phyloP scores from a whole-genome alignment of 352 stramenopile genomes.

The Globisporangium echinulatum region DNA sequence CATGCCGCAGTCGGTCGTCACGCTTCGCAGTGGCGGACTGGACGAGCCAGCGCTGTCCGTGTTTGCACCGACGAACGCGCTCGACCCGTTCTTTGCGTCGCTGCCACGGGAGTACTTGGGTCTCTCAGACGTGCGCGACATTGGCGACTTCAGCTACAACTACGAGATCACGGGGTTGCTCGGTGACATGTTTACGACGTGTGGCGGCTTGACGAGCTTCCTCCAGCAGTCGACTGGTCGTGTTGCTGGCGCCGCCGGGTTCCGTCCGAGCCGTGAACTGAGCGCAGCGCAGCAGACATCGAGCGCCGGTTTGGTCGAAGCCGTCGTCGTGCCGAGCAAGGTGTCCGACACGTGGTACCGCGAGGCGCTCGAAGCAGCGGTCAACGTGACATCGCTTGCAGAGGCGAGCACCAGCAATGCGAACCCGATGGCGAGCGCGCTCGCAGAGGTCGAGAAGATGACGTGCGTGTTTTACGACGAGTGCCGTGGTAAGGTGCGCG shows the following conservation, averaged over 20 bases:
- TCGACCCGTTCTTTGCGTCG: constrained; percentile 47
- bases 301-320: constrained; percentile 38
- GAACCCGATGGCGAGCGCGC: constrained; percentile 28
- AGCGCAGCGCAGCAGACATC: constrained; percentile 8
- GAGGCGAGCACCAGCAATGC: constrained; percentile 23
- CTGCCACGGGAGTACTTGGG: constrained; percentile 64
- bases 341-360: constrained; percentile 39
- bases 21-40: constrained; percentile 45
- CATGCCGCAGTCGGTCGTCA: constrained; percentile 43
- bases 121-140: constrained; percentile 64
- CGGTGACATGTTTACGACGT: constrained; percentile 69
- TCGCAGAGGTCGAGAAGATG: constrained; percentile 84
- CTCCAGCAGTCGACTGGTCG: constrained; percentile 1
- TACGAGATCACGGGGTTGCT: constrained; percentile 75
- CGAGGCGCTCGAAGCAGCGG: constrained; percentile 41
- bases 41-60: constrained; percentile 39
- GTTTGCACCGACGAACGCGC: constrained; percentile 35
- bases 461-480: constrained; percentile 85
- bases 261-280: constrained; percentile 20
- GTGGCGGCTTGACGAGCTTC: constrained; percentile 33
- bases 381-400: constrained; percentile 27
- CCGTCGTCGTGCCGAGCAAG: constrained; percentile 53
- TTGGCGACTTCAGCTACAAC: constrained; percentile 80
- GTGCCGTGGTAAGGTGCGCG: constrained; percentile 60
- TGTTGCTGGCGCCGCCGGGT: constrained; percentile 1